Base-by-base conservation (phyloP, 2,329 filamentous ascomycete genomes). In the Talaromyces sp. region DNA sequence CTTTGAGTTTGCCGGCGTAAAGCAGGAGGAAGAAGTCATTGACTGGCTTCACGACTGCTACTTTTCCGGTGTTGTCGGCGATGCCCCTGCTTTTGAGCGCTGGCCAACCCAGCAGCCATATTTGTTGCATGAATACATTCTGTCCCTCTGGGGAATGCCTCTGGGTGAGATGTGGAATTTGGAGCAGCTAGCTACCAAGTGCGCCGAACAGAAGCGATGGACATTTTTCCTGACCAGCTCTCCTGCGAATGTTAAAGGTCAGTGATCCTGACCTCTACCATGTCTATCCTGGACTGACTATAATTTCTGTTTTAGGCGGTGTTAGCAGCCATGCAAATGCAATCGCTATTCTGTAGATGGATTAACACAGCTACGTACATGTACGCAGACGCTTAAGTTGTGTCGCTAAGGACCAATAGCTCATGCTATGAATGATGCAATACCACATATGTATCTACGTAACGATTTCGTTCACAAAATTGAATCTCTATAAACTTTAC, bases 41-140 rank as follows among this genome's bases (percentile, higher is more conserved):
- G 81, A 84, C 58, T 91, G 88, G 87, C 64, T 91, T 62, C 88
- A 89, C 77, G 86, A 91, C 68, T 84, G 82, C 65, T 86, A 87
- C 58, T 90, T 91, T 66, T 80, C 87, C 0, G 85, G 84, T 0
- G 86, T 88, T 1, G 86, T 82, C 0, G 85, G 85, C 0, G 88
- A 91, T 69, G 77, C 81, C 13, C 84, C 82, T 22, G 78, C 82
- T 0, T 89, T 91, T 64, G 88, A 91, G 75, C 80, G 82, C 0
- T 84, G 85, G 73, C 86, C 87, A 1, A 82, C 84, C 6, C 61
- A 67, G 9, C 65, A 71, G 30, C 51, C 64, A 27, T 71, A 72
- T 52, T 70, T 70, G 66, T 64, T 78, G 64, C 77, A 79, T 65
- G 73, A 78, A 68, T 74, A 72, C 62, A 69, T 79, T 32, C 60